Evolutionary conservation across 2,329 filamentous ascomycete genomes (phyloP).

Genomic region (Cyanodermella asteris): DNA sequence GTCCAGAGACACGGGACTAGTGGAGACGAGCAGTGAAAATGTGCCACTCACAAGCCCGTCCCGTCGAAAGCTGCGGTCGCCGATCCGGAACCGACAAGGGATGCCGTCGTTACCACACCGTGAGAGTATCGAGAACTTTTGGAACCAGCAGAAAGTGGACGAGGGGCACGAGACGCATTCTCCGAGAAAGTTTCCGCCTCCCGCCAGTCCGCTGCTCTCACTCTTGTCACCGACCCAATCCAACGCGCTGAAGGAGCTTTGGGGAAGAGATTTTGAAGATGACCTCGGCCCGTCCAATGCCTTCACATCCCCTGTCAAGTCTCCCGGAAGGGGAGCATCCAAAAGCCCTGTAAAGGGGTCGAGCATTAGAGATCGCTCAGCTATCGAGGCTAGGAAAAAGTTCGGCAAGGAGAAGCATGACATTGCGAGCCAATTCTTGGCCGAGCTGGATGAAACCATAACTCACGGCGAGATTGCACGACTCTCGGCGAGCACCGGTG

Average conservation of each 20-base stretch:
- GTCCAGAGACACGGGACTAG: no score
- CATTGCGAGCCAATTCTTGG: conserved; percentile 32
- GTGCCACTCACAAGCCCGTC: conserved; percentile 8
- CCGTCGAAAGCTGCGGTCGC: conserved; percentile 22
- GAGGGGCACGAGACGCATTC: conserved; percentile 33
- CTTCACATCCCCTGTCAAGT: conserved; percentile 9
- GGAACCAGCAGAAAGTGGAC: conserved; percentile 29
- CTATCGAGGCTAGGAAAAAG: conserved; percentile 20
- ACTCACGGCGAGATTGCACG: conserved; percentile 24
- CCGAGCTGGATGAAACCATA: conserved; percentile 31
- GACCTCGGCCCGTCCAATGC: conserved; percentile 6
- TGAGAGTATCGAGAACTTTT: conserved; percentile 31
- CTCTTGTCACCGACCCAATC: conserved; percentile 3
- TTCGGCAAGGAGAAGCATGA: conserved; percentile 32
- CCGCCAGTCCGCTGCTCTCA: conserved; percentile 2
- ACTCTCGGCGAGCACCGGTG: conserved; percentile 30
- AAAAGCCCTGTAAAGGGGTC: conserved; percentile 11
- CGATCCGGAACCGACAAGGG: conserved; percentile 21
- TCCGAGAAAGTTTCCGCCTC: conserved; percentile 24
- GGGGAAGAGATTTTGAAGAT: no score
- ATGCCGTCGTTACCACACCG: conserved; percentile 29
- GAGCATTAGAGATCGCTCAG: conserved; percentile 10
- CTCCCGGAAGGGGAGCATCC: conserved; percentile 12
- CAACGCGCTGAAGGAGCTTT: conserved; percentile 9
- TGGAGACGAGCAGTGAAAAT: background rate